These are phyloP conservation scores for Claviceps pazoutovae DNA, from an alignment of 2,329 filamentous ascomycete species.

Conservation along the genomic window DNA sequence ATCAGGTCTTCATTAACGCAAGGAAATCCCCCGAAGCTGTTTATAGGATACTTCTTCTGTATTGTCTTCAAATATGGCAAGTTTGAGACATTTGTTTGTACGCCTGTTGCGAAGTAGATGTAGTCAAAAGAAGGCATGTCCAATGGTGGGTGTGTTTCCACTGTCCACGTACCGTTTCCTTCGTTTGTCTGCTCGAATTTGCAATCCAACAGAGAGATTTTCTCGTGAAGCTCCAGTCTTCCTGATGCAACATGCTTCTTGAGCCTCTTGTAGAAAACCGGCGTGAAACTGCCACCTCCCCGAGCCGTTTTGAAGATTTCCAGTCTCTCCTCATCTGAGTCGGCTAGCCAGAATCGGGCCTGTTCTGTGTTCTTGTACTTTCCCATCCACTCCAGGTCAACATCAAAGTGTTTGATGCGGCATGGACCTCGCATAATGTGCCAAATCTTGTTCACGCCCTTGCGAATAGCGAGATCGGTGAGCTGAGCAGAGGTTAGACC, in stretches of 20 bases:
- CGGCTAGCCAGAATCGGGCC: slow-evolving; percentile 62
- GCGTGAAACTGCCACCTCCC: slow-evolving; percentile 65
- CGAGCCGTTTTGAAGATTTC: slow-evolving; percentile 52
- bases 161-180: slow-evolving; percentile 18
- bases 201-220: slow-evolving; percentile 41
- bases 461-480: slow-evolving; percentile 48
- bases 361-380: slow-evolving; percentile 71
- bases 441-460: slow-evolving; percentile 54
- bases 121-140: slow-evolving; percentile 47
- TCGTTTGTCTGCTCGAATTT: slow-evolving; percentile 32
- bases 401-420: slow-evolving; percentile 62
- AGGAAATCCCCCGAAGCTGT: slow-evolving; percentile 51
- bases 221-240: slow-evolving; percentile 39
- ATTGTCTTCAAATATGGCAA: slow-evolving; percentile 50
- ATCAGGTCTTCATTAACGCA: slow-evolving; percentile 63
- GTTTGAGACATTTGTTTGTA: slow-evolving; percentile 45
- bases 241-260: slow-evolving; percentile 41
- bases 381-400: slow-evolving; percentile 65
- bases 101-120: slow-evolving; percentile 64
- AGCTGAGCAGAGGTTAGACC: slow-evolving; percentile 67
- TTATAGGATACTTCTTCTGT: slow-evolving; percentile 43
- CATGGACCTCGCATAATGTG: slow-evolving; percentile 50
- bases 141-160: slow-evolving; percentile 40
- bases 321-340: slow-evolving; percentile 54
- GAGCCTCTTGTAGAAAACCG: slow-evolving; percentile 51